phyloP scores from a whole-genome alignment of 2,329 filamentous ascomycete species.

The Beauveria rudraprayagi region DNA sequence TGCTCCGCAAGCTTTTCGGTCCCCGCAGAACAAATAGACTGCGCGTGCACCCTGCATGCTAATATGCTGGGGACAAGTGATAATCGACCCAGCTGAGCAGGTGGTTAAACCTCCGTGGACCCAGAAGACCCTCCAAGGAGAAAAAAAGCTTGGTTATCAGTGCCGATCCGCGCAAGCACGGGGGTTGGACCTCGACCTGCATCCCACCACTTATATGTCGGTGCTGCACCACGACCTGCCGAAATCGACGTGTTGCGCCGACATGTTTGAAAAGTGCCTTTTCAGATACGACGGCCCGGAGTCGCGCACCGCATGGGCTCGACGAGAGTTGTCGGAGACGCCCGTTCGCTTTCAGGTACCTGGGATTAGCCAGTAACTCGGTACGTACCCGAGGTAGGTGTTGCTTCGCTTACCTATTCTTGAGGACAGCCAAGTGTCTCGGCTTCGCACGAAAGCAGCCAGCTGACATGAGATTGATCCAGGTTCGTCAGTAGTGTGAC shows the following conservation, averaged over 20 bases:
- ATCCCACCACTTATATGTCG: conserved; percentile 7
- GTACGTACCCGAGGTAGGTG: no score
- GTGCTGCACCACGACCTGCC: conserved; percentile 10
- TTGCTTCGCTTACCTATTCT: no score
- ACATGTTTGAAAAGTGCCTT: neutral
- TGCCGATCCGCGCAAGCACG: conserved; percentile 2
- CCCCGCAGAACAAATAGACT: neutral
- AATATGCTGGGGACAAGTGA: neutral
- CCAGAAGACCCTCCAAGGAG: neutral
- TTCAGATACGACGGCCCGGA: neutral
- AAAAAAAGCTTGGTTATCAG: neutral
- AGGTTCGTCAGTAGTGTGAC: neutral
- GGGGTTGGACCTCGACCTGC: neutral
- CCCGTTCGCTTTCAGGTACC: neutral
- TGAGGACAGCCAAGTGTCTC: neutral
- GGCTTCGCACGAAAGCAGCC: neutral
- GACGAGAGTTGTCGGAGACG: neutral
- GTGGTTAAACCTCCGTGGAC: neutral
- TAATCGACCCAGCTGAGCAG: neutral
- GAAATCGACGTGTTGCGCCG: conserved; percentile 1
- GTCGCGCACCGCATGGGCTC: neutral
- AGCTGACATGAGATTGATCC: neutral
- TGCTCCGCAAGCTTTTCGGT: neutral
- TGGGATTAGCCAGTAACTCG: no score
- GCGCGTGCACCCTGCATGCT: neutral